Evolutionary conservation across 129 eudicot species (phyloP).

Genomic region (Centrapalus pauciflorus): DNA sequence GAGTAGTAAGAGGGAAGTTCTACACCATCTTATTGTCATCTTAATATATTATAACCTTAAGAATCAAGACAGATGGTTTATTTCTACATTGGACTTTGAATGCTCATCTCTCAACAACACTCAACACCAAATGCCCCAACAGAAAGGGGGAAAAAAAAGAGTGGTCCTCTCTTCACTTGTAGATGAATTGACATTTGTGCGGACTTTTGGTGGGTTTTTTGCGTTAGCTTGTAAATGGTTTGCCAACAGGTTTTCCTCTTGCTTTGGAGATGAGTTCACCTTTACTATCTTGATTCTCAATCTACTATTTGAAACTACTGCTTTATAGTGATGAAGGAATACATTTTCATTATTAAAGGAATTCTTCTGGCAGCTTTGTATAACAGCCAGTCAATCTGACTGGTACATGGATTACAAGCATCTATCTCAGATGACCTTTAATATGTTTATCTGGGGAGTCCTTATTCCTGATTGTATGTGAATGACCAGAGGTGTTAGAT

Average conservation of each 20-base stretch:
- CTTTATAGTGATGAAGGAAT: not conserved
- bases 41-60: not conserved
- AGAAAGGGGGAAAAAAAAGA: no score
- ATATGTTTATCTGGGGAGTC: not conserved
- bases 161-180: no score
- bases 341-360: not conserved
- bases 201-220: not conserved
- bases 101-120: no score
- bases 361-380: not conserved
- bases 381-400: not conserved
- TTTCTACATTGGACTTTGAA: not conserved
- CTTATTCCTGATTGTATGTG: not conserved
- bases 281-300: not conserved
- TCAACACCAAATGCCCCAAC: no score
- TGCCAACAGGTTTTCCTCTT: no score
- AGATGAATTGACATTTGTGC: not conserved
- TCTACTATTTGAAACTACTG: not conserved
- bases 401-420: not conserved
- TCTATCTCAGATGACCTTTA: not conserved
- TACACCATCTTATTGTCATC: not conserved
- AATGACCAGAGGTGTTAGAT: not conserved
- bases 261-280: not conserved
- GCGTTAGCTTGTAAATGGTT: not conserved
- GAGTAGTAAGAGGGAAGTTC: no score
- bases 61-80: not conserved